Conservation (phyloP, 805 yeast genomes). For the Pichia cabralensis region DNA sequence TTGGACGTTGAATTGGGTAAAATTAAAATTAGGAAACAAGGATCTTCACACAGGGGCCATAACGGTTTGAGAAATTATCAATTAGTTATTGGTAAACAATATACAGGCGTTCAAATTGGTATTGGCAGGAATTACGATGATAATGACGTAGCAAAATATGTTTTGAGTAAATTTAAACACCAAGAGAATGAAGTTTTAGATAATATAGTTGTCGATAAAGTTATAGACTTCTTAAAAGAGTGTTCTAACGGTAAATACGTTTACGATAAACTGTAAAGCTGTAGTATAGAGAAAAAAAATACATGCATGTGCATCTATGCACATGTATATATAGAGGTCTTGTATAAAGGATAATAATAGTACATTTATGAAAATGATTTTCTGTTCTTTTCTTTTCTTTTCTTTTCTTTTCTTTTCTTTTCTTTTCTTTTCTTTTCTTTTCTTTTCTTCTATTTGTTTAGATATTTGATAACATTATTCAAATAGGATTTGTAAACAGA, state of each 20-base stretch:
- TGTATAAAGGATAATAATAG: too few species aligned
- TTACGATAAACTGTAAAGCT: constrained; percentile 17
- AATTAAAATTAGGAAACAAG: constrained; percentile 48
- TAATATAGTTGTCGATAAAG: constrained; percentile 31
- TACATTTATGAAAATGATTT: too few species aligned
- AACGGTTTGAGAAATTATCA: constrained; percentile 67
- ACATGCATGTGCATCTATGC: too few species aligned
- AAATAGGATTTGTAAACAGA: constrained; percentile 3
- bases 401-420: too few species aligned
- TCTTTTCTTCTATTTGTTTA: too few species aligned
- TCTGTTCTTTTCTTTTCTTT: too few species aligned
- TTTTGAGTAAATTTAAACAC: constrained; percentile 41
- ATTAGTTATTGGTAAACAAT: constrained; percentile 34
- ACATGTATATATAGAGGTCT: too few species aligned
- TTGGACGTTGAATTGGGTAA: constrained; percentile 57
- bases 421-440: too few species aligned
- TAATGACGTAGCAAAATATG: constrained; percentile 49
- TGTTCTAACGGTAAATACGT: constrained; percentile 22
- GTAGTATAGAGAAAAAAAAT: too few species aligned
- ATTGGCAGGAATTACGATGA: constrained; percentile 56
- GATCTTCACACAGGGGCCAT: constrained; percentile 68
- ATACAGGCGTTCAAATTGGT: constrained; percentile 65
- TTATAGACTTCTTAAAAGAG: constrained; percentile 29
- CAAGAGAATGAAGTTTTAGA: constrained; percentile 35
- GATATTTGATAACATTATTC: too few species aligned